Base-by-base conservation (phyloP, 2,329 filamentous ascomycete genomes). In the Alternaria gansuensis region DNA sequence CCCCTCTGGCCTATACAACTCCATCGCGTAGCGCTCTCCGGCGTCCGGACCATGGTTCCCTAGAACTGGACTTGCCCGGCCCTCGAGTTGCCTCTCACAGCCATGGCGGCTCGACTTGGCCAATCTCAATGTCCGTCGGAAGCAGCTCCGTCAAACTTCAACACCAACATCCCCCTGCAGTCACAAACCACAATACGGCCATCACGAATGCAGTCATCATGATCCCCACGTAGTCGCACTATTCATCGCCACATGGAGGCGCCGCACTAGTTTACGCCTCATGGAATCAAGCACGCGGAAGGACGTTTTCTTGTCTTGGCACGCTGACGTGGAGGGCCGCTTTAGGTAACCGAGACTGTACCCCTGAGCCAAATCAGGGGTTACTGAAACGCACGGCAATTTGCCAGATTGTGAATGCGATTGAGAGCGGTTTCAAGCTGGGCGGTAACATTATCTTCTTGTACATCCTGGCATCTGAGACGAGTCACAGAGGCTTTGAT, bases 321-420 rank as follows among this genome's bases (percentile, higher is more conserved):
- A 44, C 7, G 57, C 62, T 62, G 50, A 64, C 54, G 60, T 53
- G 57, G 53, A 57, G 49, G 40, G 44, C 57, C 57, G 60, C 50
- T 63, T 26, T 60, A 17, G 17, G 17, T 17, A 63, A 39, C 57
- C 57, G 57, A 41, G 29, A 44, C 48, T 9, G 26, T 26, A 17
- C 48, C 52, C 59, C 59, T 51, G 51, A 56, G 10, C 34, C 50
- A 59, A 55, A 43, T 59, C 56, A 62, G 59, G 59, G 43, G 50
- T 31, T 31, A 23, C 31, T 52, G 58, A 40, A 57, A 60, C 48
- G 31, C 49, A 31, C 34, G n/a, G 40, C 45, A 29, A 46, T 40
- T 51, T 33, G 40, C 50, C 40, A 39, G 33, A 37, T 31, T 37
- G 33, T 26, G 37, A 11, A 37, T 48, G 29, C 31, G 44, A 48